phyloP scores from a whole-genome alignment of 2,329 filamentous ascomycete species.

The Cladosporium sp. region DNA sequence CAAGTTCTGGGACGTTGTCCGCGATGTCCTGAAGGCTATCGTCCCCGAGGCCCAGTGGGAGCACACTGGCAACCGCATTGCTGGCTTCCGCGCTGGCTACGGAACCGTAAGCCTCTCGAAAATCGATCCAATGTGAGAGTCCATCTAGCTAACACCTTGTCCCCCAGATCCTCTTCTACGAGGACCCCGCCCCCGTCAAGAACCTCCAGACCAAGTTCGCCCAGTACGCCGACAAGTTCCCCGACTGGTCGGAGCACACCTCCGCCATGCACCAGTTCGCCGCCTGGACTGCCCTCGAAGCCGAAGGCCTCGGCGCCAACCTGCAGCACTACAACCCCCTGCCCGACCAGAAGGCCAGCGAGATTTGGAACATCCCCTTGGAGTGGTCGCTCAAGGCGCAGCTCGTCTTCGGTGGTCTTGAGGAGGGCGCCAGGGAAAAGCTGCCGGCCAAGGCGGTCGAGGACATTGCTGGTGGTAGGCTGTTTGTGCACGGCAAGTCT shows the following conservation, averaged over 20 bases:
- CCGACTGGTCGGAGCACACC: conserved; percentile 72
- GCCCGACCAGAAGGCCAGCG: conserved; percentile 69
- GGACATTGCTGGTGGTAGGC: conserved; percentile 31
- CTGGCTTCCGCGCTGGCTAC: conserved; percentile 68
- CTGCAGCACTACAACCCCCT: conserved; percentile 46
- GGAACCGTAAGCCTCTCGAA: conserved; percentile 64
- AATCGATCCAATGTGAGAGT: too few species aligned
- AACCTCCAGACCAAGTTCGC: conserved; percentile 68
- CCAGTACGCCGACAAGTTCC: conserved; percentile 77
- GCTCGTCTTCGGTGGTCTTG: conserved; percentile 66
- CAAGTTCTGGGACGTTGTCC: conserved; percentile 77
- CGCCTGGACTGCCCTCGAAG: conserved; percentile 33
- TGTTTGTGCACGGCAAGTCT: conserved; percentile 31
- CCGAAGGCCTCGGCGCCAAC: conserved; percentile 34
- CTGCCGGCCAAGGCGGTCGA: conserved; percentile 31
- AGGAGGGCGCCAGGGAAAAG: conserved; percentile 47
- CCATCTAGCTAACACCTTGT: background rate
- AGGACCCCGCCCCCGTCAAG: conserved; percentile 69
- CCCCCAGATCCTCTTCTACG: conserved; percentile 75
- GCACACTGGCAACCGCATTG: conserved; percentile 51
- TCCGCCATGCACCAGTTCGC: conserved; percentile 51
- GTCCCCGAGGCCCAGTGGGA: conserved; percentile 67
- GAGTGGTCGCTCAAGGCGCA: conserved; percentile 79
- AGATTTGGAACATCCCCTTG: conserved; percentile 67
- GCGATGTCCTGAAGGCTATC: conserved; percentile 64